Base-by-base conservation (phyloP, 2,329 filamentous ascomycete genomes). In the Penicillium sp. region DNA sequence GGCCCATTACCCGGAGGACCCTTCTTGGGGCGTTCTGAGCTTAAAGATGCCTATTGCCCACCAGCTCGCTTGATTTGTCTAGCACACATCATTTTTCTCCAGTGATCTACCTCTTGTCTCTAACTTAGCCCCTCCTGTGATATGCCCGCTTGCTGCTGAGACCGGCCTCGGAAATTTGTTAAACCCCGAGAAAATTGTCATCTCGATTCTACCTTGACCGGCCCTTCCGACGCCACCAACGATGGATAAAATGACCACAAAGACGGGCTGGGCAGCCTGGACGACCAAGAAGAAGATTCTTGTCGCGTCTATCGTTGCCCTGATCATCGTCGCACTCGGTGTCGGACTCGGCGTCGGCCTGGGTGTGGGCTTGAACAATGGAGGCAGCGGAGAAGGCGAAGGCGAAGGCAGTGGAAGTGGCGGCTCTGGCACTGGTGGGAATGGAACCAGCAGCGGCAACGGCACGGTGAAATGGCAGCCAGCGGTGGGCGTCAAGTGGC, bases 291-390 rank as follows among this genome's bases (percentile, higher is more conserved):
- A 75, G 62, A 76, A 75, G 59, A 59, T 73, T 38, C 52, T 77
- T 5, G 53, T 77, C 33, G 55, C 72, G 19, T 61, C 63, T 8
- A 52, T 61, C 0, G 49, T 71, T 16, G 56, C 64, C 10, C 25
- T 75, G 2, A n/a, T 71, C n/a, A 70, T 81, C 51, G 62, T 86
- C 42, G 82, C 73, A 0, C 73, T 87, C 8, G 83, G 78, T 0
- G 72, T 88, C 19, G 86, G 85, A 4, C 76, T 88, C 3, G 84
- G 84, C 1, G 76, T 87, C 3, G 86, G 85, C 3, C 76, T 88
- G 2, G 85, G 85, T 3, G 73, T 88, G 6, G 85, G 86, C 10
- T 75, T 87, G 22, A 78, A 68, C 0, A 14, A 64, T 42, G 66
- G 68, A 30, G 60, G 68, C 30, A 59, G 70, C 62, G 69, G 72